These are phyloP conservation scores for Pisolithus albus DNA, from an alignment of 768 basidiomycete genomes.

Conservation along the genomic window DNA sequence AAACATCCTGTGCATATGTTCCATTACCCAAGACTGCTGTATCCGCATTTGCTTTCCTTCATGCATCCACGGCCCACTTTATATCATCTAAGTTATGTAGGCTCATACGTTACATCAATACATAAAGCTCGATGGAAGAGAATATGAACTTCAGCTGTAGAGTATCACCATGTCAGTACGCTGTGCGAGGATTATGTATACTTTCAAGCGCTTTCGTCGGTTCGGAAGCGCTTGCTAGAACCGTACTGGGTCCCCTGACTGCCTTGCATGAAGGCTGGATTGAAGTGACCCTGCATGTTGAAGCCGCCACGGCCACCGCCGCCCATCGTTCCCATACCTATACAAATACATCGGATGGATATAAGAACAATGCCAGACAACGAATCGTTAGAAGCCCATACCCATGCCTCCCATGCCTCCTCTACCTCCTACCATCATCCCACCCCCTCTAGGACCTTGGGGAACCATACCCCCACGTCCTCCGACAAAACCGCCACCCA, in stretches of 20 bases:
- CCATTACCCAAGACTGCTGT: constrained; percentile 9
- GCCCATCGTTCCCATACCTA: constrained; percentile 51
- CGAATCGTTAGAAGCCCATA: constrained; percentile 30
- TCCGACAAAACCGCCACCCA: constrained; percentile 39
- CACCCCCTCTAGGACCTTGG: constrained; percentile 37
- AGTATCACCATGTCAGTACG: neutral
- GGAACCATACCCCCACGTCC: constrained; percentile 49
- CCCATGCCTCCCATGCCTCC: constrained; percentile 42
- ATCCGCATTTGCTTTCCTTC: constrained; percentile 7
- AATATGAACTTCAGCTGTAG: constrained; percentile 4
- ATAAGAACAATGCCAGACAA: constrained; percentile 23
- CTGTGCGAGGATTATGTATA: neutral
- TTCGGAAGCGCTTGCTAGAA: constrained; percentile 49
- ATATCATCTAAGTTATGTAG: constrained; percentile 5
- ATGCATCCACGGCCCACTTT: neutral
- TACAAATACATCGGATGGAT: constrained; percentile 26
- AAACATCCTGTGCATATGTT: constrained; percentile 10
- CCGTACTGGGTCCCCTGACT: constrained; percentile 30
- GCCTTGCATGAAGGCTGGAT: constrained; percentile 64
- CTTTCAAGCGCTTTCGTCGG: constrained; percentile 41
- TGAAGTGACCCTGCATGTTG: constrained; percentile 59
- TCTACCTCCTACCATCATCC: constrained; percentile 45
- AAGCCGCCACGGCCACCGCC: constrained; percentile 43
- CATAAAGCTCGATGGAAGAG: constrained; percentile 14
- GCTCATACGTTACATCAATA: constrained; percentile 24